Evolutionary conservation across 1,139 yeast genomes (phyloP).

Genomic region (Petasospora fabianii): DNA sequence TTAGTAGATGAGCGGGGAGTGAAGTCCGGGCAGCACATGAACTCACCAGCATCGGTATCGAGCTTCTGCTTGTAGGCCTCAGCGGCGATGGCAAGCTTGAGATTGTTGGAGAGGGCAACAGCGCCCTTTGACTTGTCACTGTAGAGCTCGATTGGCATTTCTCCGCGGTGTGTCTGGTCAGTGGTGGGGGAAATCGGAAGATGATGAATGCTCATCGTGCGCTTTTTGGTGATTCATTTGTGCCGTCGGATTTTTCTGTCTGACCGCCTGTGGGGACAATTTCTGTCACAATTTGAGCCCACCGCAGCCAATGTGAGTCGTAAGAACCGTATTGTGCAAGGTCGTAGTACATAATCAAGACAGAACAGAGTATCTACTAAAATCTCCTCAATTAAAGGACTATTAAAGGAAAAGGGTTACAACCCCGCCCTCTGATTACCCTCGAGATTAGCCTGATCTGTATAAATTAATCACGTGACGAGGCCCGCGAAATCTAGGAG

Average conservation of each 20-base stretch:
- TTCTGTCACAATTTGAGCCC: too few species aligned
- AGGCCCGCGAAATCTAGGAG: too few species aligned
- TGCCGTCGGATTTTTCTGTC: not conserved
- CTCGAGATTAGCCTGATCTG: too few species aligned
- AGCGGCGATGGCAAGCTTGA: slow-evolving; percentile 58
- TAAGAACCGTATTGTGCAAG: too few species aligned
- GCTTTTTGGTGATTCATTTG: not conserved
- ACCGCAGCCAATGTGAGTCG: too few species aligned
- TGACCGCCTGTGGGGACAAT: too few species aligned
- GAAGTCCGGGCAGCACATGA: not conserved
- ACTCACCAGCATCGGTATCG: slow-evolving; percentile 22
- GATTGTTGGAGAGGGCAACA: slow-evolving; percentile 48
- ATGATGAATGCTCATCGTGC: not conserved
- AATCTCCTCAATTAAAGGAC: too few species aligned
- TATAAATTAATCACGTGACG: too few species aligned
- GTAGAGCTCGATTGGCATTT: slow-evolving; percentile 36
- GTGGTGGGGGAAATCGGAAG: not conserved
- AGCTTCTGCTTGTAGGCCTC: slow-evolving; percentile 35
- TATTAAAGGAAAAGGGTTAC: too few species aligned
- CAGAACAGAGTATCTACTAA: too few species aligned
- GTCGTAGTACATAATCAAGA: too few species aligned
- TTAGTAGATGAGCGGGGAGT: slow-evolving; percentile 9
- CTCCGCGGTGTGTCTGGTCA: not conserved
- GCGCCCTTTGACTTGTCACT: slow-evolving; percentile 40
- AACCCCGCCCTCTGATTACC: too few species aligned